Percentiles rank a stretch among this genome's conserved stretches.
These are phyloP conservation scores for Pharus latifolius DNA, from an alignment of 176 grass and related monocot species.

Conservation along the genomic window DNA sequence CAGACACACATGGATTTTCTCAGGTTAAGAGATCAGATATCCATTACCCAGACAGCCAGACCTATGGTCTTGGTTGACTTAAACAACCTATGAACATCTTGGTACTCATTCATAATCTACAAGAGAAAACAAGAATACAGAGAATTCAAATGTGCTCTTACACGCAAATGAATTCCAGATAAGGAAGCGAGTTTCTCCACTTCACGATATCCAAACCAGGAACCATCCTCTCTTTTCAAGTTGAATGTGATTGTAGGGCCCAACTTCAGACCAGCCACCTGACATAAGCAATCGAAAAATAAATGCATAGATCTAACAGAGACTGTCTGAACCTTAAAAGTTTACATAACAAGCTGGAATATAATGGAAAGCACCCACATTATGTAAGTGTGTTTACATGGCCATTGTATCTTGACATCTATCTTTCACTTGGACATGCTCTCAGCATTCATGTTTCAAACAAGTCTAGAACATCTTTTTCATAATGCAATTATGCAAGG, in stretches of 20 bases:
- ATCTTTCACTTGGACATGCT: no score
- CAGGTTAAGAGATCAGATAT: neutral
- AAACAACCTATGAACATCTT: neutral
- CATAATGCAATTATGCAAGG: slow-evolving; percentile 1
- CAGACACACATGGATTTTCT: neutral
- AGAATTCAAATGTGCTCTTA: slow-evolving; percentile 27
- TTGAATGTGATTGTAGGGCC: slow-evolving; percentile 94
- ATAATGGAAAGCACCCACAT: no score
- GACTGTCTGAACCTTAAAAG: no score
- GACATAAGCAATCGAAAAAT: neutral
- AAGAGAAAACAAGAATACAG: neutral
- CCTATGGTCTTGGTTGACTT: neutral
- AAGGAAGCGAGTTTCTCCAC: slow-evolving; percentile 86
- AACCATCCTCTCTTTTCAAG: slow-evolving; percentile 92
- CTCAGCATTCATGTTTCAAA: no score
- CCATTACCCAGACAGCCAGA: neutral
- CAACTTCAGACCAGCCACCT: slow-evolving; percentile 37
- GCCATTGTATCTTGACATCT: no score
- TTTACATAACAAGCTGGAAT: no score
- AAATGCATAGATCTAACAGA: neutral
- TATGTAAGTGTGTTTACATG: no score
- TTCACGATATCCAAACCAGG: slow-evolving; percentile 80
- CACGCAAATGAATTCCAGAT: slow-evolving; percentile 79
- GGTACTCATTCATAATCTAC: neutral
- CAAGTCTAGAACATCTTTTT: neutral